phyloP scores from a whole-genome alignment of 805 yeast genomes.

The Hemisphaericaspora nanyangensis region DNA sequence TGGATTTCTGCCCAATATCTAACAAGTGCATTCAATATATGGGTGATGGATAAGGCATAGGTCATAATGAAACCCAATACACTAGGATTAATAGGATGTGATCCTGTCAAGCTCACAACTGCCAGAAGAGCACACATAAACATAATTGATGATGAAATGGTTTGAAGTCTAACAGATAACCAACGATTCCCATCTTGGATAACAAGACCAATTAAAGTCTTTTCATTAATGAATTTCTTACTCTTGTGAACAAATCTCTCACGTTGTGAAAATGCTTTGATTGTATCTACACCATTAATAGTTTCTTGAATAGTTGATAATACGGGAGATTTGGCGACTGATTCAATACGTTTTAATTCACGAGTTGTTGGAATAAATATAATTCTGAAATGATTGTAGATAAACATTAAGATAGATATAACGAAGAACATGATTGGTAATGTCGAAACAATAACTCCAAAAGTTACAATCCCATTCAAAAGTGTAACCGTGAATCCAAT shows the following conservation, averaged over 20 bases:
- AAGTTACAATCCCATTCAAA: constrained; percentile 23
- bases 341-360: constrained; percentile 29
- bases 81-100: constrained; percentile 25
- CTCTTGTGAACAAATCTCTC: constrained; percentile 26
- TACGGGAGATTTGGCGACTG: constrained; percentile 29
- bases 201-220: constrained; percentile 18
- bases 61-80: constrained; percentile 37
- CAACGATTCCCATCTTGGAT: constrained; percentile 27
- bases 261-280: constrained; percentile 27
- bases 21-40: constrained; percentile 26
- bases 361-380: constrained; percentile 33
- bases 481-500: constrained; percentile 18
- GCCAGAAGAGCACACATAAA: constrained; percentile 25
- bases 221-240: constrained; percentile 21
- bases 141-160: constrained; percentile 31
- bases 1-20: constrained; percentile 34
- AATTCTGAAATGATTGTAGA: constrained; percentile 29
- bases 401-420: constrained; percentile 19
- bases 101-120: constrained; percentile 21
- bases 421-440: constrained; percentile 32
- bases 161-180: constrained; percentile 36
- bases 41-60: constrained; percentile 29
- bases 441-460: constrained; percentile 27
- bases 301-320: constrained; percentile 36
- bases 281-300: constrained; percentile 33